phyloP scores from a whole-genome alignment of 352 stramenopile species.

The Lagenidium giganteum region DNA sequence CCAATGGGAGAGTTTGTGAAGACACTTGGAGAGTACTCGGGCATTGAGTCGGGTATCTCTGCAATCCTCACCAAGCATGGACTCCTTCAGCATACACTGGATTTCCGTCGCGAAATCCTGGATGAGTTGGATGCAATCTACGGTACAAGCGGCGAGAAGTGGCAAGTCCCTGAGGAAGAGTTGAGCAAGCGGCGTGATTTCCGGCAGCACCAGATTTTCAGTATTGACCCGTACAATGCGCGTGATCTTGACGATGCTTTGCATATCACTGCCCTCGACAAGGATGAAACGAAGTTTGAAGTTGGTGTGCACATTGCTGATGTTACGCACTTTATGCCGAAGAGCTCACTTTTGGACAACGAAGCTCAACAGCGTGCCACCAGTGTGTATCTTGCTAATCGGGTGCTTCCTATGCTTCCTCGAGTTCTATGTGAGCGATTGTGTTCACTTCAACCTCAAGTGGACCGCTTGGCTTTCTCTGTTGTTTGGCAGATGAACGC shows the following conservation, averaged over 20 bases:
- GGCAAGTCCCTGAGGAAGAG: constrained; percentile 77
- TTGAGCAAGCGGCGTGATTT: constrained; percentile 88
- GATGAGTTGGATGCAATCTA: constrained; percentile 78
- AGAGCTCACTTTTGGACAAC: constrained; percentile 88
- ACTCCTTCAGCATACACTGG: constrained; percentile 69
- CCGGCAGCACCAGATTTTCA: constrained; percentile 90
- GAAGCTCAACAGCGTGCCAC: constrained; percentile 92
- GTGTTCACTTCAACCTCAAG: constrained; percentile 95
- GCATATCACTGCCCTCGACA: constrained; percentile 79
- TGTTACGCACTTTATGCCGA: constrained; percentile 94
- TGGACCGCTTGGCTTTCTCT: constrained; percentile 94
- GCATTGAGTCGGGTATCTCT: constrained; percentile 89
- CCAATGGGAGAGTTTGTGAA: constrained; percentile 73
- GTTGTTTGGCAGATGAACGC: constrained; percentile 96
- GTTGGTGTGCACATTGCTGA: constrained; percentile 99
- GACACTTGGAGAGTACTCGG: constrained; percentile 65
- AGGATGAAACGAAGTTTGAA: constrained; percentile 62
- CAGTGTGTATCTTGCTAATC: constrained; percentile 96
- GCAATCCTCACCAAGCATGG: constrained; percentile 89
- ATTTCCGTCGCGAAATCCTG: constrained; percentile 62
- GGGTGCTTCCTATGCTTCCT: constrained; percentile 96
- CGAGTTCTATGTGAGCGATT: constrained; percentile 94
- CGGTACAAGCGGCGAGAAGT: constrained; percentile 57
- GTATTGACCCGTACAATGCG: constrained; percentile 96
- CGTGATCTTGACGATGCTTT: constrained; percentile 97